phyloP scores from a whole-genome alignment of 139 green algal genomes.

The Tetraselmis striata region DNA sequence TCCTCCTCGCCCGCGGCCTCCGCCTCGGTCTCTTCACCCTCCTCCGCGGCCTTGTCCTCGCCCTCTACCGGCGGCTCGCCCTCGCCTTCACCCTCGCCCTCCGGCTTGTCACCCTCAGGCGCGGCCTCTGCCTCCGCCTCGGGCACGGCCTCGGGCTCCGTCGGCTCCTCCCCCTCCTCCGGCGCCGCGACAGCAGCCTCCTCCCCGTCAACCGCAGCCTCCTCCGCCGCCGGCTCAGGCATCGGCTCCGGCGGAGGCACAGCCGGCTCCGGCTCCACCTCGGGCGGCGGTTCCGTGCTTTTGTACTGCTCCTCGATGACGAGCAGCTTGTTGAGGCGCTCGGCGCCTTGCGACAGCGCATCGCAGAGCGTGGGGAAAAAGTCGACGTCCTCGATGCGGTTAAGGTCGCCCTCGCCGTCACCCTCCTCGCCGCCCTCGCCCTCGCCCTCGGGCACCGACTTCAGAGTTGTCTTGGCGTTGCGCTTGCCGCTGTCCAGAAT shows the following conservation, averaged over 20 bases:
- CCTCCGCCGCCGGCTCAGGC: neutral
- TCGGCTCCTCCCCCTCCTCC: neutral
- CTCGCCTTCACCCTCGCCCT: neutral
- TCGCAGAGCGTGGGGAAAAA: slow-evolving; percentile 57
- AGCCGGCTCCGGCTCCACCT: neutral
- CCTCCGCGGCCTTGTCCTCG: neutral
- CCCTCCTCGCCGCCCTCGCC: slow-evolving; percentile 1
- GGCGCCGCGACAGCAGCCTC: no score
- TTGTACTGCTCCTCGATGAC: slow-evolving; percentile 15
- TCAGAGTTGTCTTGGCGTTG: slow-evolving; percentile 4
- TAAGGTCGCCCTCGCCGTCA: slow-evolving; percentile 17
- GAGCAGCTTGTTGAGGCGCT: slow-evolving; percentile 32
- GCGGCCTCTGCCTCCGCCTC: neutral
- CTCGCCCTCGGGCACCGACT: slow-evolving; percentile 3
- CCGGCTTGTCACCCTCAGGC: neutral
- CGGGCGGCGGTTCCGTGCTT: neutral
- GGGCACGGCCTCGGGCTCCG: neutral
- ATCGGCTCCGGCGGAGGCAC: neutral
- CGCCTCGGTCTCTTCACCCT: neutral
- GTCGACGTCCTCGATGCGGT: slow-evolving; percentile 50
- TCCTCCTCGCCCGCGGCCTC: neutral
- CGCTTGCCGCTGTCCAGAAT: slow-evolving; percentile 6
- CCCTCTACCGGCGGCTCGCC: neutral
- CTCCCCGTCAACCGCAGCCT: neutral
- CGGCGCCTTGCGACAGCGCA: slow-evolving; percentile 28